Base-by-base conservation (phyloP, 2,329 filamentous ascomycete species). In the Fusarium lyarnte region DNA sequence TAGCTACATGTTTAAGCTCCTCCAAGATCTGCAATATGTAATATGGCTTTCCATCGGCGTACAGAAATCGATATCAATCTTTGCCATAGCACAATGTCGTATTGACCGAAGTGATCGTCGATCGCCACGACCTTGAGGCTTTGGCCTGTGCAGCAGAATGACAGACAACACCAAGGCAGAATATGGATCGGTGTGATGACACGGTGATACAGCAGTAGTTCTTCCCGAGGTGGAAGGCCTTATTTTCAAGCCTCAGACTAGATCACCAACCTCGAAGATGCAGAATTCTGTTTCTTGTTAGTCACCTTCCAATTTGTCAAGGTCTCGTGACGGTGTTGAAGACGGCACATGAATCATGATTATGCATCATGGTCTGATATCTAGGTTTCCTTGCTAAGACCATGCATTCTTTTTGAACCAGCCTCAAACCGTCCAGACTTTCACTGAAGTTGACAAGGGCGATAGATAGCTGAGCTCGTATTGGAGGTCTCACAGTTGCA, bases 141-240 rank as follows among this genome's bases (percentile, higher is more conserved):
- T 47, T 33, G 27, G 13, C 13, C 35, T 58, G n/a, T 41, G 27
- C 23, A 6, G n/a, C 16, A 3, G 8, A 23, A 33, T 52, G 13
- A 7, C 23, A n/a, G 5, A 33, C 8, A 31, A 33, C 8, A 39
- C 9, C 19, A 27, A 23, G 21, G 8, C n/a, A n/a, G 21, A 25
- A 31, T 31, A 21, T 39, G 9, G 7, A 35, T 57, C 42, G 59
- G 53, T 63, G 59, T 63, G 59, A 59, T 49, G 14, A n/a, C 31
- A 21, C 5, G 17, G 59, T 47, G 19, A 27, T 27, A 35, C 41
- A 58, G 19, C 27, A 58, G 49, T 23, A 61, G 58, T 43, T 58
- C 13, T 25, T 21, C 38, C 16, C 25, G 31, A 58, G 38, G 0
- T 36, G 16, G 38, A 23, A 23, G 49, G 23, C 29, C 21, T 36